Evolutionary conservation across 768 basidiomycete species (phyloP).

Genomic region (Nidularia sp.): DNA sequence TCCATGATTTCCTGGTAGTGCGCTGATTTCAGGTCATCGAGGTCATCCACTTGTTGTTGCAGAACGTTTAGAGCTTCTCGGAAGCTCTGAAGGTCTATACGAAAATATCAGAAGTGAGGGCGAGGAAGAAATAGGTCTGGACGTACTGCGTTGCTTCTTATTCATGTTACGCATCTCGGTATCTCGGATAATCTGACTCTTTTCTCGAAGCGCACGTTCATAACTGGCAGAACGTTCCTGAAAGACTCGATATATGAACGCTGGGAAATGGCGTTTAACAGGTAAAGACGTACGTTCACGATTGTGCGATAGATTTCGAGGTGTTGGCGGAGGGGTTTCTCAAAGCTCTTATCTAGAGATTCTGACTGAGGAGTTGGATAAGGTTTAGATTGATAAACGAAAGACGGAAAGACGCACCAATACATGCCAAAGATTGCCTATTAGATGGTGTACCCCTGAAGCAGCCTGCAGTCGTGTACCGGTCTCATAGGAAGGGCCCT

Average conservation of each 20-base stretch:
- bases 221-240: slow-evolving; percentile 85
- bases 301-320: slow-evolving; percentile 74
- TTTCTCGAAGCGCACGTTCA: slow-evolving; percentile 77
- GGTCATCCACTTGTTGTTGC: slow-evolving; percentile 87
- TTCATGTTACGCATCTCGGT: slow-evolving; percentile 86
- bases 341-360: slow-evolving; percentile 82
- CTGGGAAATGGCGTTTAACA: background rate
- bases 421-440: slow-evolving; percentile 91
- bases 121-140: background rate
- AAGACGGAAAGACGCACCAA: slow-evolving; percentile 47
- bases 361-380: slow-evolving; percentile 52
- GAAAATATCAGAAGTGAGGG: background rate
- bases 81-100: slow-evolving; percentile 80
- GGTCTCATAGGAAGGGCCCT: slow-evolving; percentile 76
- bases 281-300: slow-evolving; percentile 50
- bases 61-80: slow-evolving; percentile 76
- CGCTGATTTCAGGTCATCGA: slow-evolving; percentile 78
- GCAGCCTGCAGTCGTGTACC: slow-evolving; percentile 82
- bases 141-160: slow-evolving; percentile 69
- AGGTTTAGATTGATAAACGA: slow-evolving; percentile 4
- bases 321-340: slow-evolving; percentile 84
- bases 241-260: slow-evolving; percentile 2
- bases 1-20: slow-evolving; percentile 90
- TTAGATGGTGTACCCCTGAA: slow-evolving; percentile 85
- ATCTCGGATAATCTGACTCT: slow-evolving; percentile 78